These are phyloP conservation scores for Beauveria australis DNA, from an alignment of 2,329 filamentous ascomycete species.

Conservation along the genomic window DNA sequence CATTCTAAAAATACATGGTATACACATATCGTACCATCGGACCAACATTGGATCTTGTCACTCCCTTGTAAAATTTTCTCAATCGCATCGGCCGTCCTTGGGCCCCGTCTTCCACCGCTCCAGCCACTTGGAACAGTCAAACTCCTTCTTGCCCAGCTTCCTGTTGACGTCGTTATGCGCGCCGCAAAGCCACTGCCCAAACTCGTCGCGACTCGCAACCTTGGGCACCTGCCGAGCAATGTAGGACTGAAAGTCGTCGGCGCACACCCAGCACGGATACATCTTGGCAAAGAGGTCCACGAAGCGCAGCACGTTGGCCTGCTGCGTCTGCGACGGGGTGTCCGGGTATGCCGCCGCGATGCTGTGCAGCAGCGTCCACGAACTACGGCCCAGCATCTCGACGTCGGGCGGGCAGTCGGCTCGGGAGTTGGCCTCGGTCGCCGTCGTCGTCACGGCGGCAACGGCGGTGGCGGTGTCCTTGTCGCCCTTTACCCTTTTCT, in stretches of 20 bases:
- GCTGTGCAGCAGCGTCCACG: conserved; percentile 90
- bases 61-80: neutral
- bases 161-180: conserved; percentile 82
- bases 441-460: neutral
- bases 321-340: conserved; percentile 57
- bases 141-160: conserved; percentile 83
- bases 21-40: neutral
- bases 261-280: conserved; percentile 95
- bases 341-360: conserved; percentile 82
- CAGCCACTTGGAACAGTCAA: conserved; percentile 87
- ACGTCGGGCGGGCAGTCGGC: conserved; percentile 83
- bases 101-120: conserved; percentile 92
- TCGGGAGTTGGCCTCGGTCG: conserved; percentile 24
- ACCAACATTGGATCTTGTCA: neutral
- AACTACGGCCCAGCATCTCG: conserved; percentile 73
- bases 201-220: conserved; percentile 54
- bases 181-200: conserved; percentile 75
- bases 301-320: conserved; percentile 70
- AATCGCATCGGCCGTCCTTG: conserved; percentile 59
- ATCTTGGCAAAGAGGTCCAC: conserved; percentile 72
- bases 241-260: conserved; percentile 81
- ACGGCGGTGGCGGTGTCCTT: conserved; percentile 15
- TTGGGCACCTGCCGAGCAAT: conserved; percentile 63
- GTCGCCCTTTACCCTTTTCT: conserved; percentile 25
- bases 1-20: neutral